Base-by-base conservation (phyloP, 345 rosid genomes). In the Boechera divaricarpa region DNA sequence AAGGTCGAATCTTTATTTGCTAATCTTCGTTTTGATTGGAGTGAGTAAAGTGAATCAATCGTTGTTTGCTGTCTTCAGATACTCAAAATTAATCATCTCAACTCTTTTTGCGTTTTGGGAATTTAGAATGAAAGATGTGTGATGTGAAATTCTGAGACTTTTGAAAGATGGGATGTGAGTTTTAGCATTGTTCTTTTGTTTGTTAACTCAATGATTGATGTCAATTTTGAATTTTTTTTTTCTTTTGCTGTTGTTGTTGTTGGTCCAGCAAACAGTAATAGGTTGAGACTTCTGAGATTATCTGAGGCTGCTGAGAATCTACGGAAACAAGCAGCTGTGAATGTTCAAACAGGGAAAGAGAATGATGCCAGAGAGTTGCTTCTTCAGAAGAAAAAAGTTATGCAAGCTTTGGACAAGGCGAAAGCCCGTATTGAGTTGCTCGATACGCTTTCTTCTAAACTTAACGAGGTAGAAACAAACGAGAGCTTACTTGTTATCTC, bases 281-380 rank as follows among this genome's bases (percentile, higher is more conserved):
- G 98, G 79, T 60, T 82, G 81, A 85, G 96, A 76, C 88, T 94
- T 70, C n/a, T 94, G 86, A 86, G 98, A 48, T 76, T 91, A 69
- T 87, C 94, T 0, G 91, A 91, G 80, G 94, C 91, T 3, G 98
- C 91, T 13, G 94, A 94, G 86, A 94, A 90, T 81, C 90, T 91
- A 61, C 85, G 82, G 56, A 84, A 82, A 12, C 91, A 87, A 86
- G 98, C 98, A 33, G 83, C 92, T 75, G 59, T 87, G 8, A 83
- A 79, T 77, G 78, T 94, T 74, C 83, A 79, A 59, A 85, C 77
- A 5, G 96, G 97, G 39, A 86, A 85, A 70, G 97, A 87, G 63
- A 80, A 85, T 78, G 96, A 91, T 52, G 97, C 98, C 5, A 86
- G 91, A 78, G 90, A 90, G 16, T 63, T 90, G 26, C 94, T 91